Conservation (phyloP, 345 rosid species). For the Pelargonium nanum region DNA sequence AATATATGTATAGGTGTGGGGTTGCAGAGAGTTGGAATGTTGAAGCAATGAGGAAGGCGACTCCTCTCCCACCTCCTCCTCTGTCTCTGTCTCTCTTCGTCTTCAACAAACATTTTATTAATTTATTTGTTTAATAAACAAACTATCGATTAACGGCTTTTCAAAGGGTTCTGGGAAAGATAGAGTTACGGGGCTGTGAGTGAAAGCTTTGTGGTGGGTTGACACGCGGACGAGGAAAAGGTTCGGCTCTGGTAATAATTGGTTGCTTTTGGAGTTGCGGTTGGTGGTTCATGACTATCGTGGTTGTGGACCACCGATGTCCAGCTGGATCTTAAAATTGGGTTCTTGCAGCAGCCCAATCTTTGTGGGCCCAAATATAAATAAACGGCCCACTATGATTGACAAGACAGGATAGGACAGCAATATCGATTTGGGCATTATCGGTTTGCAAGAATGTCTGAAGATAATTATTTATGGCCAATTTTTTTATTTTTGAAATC, state of each 20-base stretch:
- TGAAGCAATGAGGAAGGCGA: conserved; percentile 14
- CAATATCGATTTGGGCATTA: not conserved
- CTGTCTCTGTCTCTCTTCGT: conserved; percentile 3
- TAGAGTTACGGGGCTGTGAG: not conserved
- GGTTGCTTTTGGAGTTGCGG: too few species aligned
- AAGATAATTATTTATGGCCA: too few species aligned
- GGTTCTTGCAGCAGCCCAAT: too few species aligned
- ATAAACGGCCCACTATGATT: not conserved
- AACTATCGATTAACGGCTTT: not conserved
- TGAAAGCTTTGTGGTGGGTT: not conserved
- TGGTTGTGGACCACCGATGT: too few species aligned
- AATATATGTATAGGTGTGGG: conserved; percentile 14
- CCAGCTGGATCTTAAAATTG: too few species aligned
- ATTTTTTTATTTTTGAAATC: too few species aligned
- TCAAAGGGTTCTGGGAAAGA: not conserved
- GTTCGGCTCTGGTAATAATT: too few species aligned
- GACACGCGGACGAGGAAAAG: not conserved
- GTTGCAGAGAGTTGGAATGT: conserved; percentile 20
- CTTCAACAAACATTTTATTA: not conserved
- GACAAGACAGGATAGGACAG: not conserved
- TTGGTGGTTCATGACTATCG: too few species aligned
- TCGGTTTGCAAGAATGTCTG: too few species aligned
- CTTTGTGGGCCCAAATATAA: too few species aligned
- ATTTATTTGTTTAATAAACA: not conserved
- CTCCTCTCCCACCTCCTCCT: conserved; percentile 37